phyloP scores from a whole-genome alignment of 192 early-diverging fungal species.

The Cetraspora pellucida region DNA sequence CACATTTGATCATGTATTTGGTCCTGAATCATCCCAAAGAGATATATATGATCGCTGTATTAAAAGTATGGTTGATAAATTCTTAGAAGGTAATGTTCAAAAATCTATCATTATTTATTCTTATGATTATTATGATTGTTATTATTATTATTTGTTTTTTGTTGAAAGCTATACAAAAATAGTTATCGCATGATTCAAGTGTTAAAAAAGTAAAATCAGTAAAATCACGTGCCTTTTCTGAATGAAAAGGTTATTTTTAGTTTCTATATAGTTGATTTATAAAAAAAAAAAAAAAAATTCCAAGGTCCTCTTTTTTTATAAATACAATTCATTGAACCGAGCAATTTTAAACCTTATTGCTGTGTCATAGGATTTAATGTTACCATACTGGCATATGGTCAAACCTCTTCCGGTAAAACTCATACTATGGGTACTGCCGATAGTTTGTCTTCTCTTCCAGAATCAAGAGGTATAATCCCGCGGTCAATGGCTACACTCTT shows the following conservation, averaged over 20 bases:
- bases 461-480: conserved; percentile 66
- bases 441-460: conserved; percentile 39
- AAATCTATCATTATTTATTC: not conserved
- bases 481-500: conserved; percentile 70
- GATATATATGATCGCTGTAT: conserved; percentile 57
- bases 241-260: no score
- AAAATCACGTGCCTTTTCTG: no score
- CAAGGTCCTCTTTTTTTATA: no score
- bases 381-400: conserved; percentile 92
- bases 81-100: conserved; percentile 49
- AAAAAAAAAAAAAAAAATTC: no score
- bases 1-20: conserved; percentile 73
- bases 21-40: conserved; percentile 56
- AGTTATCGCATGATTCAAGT: no score
- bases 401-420: conserved; percentile 95
- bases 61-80: conserved; percentile 50
- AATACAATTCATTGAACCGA: no score
- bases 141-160: not conserved
- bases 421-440: conserved; percentile 90
- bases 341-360: no score
- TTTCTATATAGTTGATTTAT: no score
- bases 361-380: conserved; percentile 77
- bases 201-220: no score
- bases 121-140: not conserved
- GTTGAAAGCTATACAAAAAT: no score